phyloP scores from a whole-genome alignment of 345 rosid genomes.

The Stellera chamaejasme region DNA sequence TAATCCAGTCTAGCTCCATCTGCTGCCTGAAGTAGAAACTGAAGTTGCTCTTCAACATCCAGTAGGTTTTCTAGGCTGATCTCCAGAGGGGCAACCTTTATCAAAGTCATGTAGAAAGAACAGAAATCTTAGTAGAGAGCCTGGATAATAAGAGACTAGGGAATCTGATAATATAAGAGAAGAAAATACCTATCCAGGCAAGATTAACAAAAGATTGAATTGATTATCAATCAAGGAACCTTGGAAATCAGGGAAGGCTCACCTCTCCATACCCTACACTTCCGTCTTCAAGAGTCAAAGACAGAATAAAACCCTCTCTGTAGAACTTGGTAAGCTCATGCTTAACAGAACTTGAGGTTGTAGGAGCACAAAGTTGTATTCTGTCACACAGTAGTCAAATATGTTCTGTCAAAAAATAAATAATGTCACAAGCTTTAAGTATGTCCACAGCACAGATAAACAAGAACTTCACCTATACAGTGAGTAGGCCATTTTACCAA shows the following conservation, averaged over 20 bases:
- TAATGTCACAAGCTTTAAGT: neutral
- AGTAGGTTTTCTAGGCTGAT: slow-evolving; percentile 49
- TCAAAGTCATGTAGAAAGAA: slow-evolving; percentile 7
- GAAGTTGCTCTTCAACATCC: slow-evolving; percentile 86
- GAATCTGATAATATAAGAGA: slow-evolving; percentile 1
- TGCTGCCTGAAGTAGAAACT: slow-evolving; percentile 47
- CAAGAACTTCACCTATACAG: slow-evolving; percentile 50
- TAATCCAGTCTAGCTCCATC: slow-evolving; percentile 46
- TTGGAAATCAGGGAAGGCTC: slow-evolving; percentile 15
- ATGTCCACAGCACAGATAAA: slow-evolving; percentile 2
- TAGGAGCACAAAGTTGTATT: slow-evolving; percentile 59
- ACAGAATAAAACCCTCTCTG: slow-evolving; percentile 75
- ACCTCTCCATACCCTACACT: slow-evolving; percentile 88
- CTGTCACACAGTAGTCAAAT: slow-evolving; percentile 30
- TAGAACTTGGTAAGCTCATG: slow-evolving; percentile 28
- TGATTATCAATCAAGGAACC: slow-evolving; percentile 1
- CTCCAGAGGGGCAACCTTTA: slow-evolving; percentile 87
- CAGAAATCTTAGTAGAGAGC: neutral
- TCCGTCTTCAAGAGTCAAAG: slow-evolving; percentile 79
- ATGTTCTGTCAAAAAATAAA: slow-evolving; percentile 7
- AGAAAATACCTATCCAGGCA: slow-evolving; percentile 13
- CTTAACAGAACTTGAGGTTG: slow-evolving; percentile 39
- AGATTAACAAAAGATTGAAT: slow-evolving; percentile 1
- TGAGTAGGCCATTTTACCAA: slow-evolving; percentile 51
- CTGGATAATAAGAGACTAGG: neutral